These are phyloP conservation scores for Beauveria asiatica DNA, from an alignment of 2,329 filamentous ascomycete genomes.

Conservation along the genomic window DNA sequence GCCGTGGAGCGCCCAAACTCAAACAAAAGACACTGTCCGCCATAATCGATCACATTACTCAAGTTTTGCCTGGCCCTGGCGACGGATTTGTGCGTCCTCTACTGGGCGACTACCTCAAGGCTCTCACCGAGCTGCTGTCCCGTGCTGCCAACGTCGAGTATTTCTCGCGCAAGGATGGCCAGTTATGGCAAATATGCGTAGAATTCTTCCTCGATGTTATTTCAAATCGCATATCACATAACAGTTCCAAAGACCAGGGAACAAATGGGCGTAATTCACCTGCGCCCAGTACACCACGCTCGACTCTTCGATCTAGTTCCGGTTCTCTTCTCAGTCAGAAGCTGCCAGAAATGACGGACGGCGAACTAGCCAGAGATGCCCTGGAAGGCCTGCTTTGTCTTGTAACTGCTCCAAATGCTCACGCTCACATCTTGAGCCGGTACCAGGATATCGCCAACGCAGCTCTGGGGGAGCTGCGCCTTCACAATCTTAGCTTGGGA, in stretches of 20 bases:
- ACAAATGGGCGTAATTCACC: conserved; percentile 37
- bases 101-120: conserved; percentile 68
- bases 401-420: conserved; percentile 3
- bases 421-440: conserved; percentile 24
- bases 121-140: conserved; percentile 60
- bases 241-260: conserved; percentile 27
- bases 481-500: conserved; percentile 48
- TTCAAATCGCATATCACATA: conserved; percentile 36
- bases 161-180: conserved; percentile 45
- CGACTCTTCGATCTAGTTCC: conserved; percentile 21
- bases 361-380: conserved; percentile 26
- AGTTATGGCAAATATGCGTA: conserved; percentile 60
- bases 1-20: conserved; percentile 58
- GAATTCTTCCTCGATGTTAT: conserved; percentile 63
- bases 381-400: conserved; percentile 52
- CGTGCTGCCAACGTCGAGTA: conserved; percentile 74
- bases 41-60: conserved; percentile 72
- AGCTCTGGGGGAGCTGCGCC: conserved; percentile 53
- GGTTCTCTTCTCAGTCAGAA: conserved; percentile 23
- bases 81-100: conserved; percentile 61
- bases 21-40: conserved; percentile 70
- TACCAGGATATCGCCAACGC: conserved; percentile 47
- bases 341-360: conserved; percentile 20
- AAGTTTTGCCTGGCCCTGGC: conserved; percentile 56
- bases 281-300: conserved; percentile 28